Evolutionary conservation across 1,284 basidiomycete genomes (phyloP), one percentile per base, ranked within the genome.

Genomic region (Neolentinus lepideus): DNA sequence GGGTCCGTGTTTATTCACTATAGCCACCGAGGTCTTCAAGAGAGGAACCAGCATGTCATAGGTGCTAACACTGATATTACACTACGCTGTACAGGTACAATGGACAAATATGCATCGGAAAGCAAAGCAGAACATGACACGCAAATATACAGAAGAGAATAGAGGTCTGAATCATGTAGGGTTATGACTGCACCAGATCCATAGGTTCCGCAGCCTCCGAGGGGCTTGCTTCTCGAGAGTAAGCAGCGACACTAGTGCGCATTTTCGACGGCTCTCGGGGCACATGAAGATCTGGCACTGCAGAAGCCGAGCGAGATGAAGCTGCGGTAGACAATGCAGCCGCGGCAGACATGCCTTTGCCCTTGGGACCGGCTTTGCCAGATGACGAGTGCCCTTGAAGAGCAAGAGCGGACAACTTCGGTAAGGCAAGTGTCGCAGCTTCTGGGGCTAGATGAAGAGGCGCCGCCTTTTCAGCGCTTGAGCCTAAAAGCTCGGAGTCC

Each of bases 401-500:
- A 43, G 38, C 38, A 21, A 43, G 38, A 43, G 59, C 43, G 2
- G 59, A 58, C 31, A 62, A 51, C 25, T 60, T 61, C 1, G 60
- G 61, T 24, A 60, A 43, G 16, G 57, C 53, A 21, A 62, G 53
- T 10, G 54, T 58, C 35, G 65, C 64, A 16, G 65, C 60, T 3
- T 76, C 55, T 2, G 67, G 61, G 14, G 60, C 60, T 0, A 43
- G 38, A n/a, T 43, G 38, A n/a, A 21, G 67, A 67, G 2, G 60
- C 55, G 47, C 47, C 22, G 12, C 14, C 47, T 25, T 50, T n/a
- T 50, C 47, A 14, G 47, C 16, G 8, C 6, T 50, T 22, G 47
- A 14, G 3, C 14, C 47, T 14, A 72, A 77, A 56, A 77, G 83
- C 57, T 85, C 79, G 12, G 85, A 88, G 46, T 88, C 85, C 67